phyloP scores from a whole-genome alignment of 257 asterid species.

The Marsdenia floribunda region DNA sequence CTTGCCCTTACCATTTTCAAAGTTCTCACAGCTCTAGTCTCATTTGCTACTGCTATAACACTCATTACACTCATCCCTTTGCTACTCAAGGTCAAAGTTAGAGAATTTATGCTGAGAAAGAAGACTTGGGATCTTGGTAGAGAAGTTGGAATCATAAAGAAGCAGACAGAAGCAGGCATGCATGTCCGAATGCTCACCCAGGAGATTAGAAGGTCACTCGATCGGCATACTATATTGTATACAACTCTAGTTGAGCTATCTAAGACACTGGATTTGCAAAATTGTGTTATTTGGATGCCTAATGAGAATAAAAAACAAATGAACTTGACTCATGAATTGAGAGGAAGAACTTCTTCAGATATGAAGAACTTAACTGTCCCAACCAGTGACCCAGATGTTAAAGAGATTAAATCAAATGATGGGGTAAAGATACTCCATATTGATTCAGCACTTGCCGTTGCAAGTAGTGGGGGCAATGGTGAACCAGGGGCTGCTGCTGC shows the following conservation, averaged over 20 bases:
- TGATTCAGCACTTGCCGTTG: slow-evolving; percentile 62
- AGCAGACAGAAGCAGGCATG: slow-evolving; percentile 67
- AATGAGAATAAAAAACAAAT: slow-evolving; percentile 58
- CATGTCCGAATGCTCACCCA: slow-evolving; percentile 94
- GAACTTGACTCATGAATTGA: slow-evolving; percentile 63
- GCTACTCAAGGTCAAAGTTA: slow-evolving; percentile 70
- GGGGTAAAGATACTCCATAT: slow-evolving; percentile 61
- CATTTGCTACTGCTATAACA: slow-evolving; percentile 81
- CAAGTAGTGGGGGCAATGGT: slow-evolving; percentile 52
- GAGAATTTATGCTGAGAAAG: slow-evolving; percentile 71
- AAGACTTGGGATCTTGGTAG: slow-evolving; percentile 87
- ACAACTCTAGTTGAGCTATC: slow-evolving; percentile 89
- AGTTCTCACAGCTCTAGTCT: slow-evolving; percentile 75
- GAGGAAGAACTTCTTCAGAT: slow-evolving; percentile 37
- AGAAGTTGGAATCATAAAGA: slow-evolving; percentile 68
- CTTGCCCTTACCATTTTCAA: slow-evolving; percentile 79
- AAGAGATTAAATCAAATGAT: slow-evolving; percentile 51
- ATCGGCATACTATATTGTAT: slow-evolving; percentile 74
- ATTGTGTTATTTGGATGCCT: slow-evolving; percentile 95
- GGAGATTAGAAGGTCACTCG: slow-evolving; percentile 87
- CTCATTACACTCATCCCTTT: slow-evolving; percentile 70
- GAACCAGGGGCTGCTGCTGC: slow-evolving; percentile 83
- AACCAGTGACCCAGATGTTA: slow-evolving; percentile 51
- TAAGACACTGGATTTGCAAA: slow-evolving; percentile 64
- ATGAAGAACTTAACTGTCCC: slow-evolving; percentile 33